Base-by-base conservation (phyloP, 2,329 filamentous ascomycete species). In the Penicillium freii region DNA sequence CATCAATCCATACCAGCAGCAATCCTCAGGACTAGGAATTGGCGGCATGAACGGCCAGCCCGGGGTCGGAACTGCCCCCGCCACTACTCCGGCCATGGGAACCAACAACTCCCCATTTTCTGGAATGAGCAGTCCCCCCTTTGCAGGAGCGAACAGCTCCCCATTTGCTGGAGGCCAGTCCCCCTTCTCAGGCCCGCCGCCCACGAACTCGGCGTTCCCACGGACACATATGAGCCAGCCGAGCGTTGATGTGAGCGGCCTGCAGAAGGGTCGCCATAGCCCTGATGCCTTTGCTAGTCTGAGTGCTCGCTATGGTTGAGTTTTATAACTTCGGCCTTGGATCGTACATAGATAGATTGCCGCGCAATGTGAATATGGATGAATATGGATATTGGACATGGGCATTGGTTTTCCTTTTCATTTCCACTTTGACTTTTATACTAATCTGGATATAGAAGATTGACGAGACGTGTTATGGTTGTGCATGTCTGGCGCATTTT, bases 211-310 rank as follows among this genome's bases (percentile, higher is more conserved):
- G 17, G 58, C 51, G 8, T 67, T 67, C 19, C 58, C 63, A 19
- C 65, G 69, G 54, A 64, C 68, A 15, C 77, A 79, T 58, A 75
- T 78, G 66, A 81, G 78, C 66, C 75, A 79, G 58, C 79, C 77
- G 47, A 81, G 79, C 50, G 74, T 81, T 39, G 78, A 80, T 61
- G 71, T 81, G 54, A 78, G 72, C 50, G 75, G 75, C 15, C 66
- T 78, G 38, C 77, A 80, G 56, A 78, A 66, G 53, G 79, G 79
- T 4, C 71, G 79, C 34, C 78, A 81, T 62, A 81, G 78, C 61
- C 79, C 79, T 7, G 79, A 81, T 68, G 77, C 79, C 9, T 81
- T 81, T 71, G 78, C 78, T 25, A 80, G 72, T 66, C 62, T 81
- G 62, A 81, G 79, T 61, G 75, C 79, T 43, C 71, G 78, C 56